These are phyloP conservation scores for Xylariaceae sp. DNA, from an alignment of 2,329 filamentous ascomycete species.

Conservation along the genomic window DNA sequence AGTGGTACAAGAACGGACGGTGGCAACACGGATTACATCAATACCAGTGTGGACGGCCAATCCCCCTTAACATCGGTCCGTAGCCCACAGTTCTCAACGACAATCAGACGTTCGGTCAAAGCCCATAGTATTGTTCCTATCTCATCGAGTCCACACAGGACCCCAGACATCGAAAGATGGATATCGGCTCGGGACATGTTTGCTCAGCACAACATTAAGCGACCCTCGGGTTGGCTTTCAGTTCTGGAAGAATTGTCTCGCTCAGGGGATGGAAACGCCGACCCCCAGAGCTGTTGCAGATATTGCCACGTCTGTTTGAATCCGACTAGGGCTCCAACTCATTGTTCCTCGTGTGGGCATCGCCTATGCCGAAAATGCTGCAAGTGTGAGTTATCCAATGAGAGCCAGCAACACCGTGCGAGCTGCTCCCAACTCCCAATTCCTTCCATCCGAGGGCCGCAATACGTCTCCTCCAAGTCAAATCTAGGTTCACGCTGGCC, in stretches of 20 bases:
- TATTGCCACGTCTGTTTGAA: constrained; percentile 52
- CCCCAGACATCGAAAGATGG: constrained; percentile 35
- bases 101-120: constrained; percentile 3
- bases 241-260: constrained; percentile 36
- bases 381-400: constrained; percentile 33
- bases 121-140: constrained; percentile 12
- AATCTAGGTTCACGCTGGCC: background rate
- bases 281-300: constrained; percentile 29
- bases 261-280: constrained; percentile 34
- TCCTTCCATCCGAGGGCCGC: constrained; percentile 15
- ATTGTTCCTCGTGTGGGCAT: constrained; percentile 51
- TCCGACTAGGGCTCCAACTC: constrained; percentile 35
- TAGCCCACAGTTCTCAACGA: background rate
- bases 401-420: constrained; percentile 19
- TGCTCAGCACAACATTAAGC: constrained; percentile 44
- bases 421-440: constrained; percentile 16
- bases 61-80: background rate
- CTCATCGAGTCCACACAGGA: constrained; percentile 22
- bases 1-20: constrained; percentile 1
- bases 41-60: background rate
- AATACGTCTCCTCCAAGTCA: constrained; percentile 5
- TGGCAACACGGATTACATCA: background rate
- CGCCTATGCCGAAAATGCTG: constrained; percentile 47
- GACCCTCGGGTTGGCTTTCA: constrained; percentile 46
- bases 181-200: constrained; percentile 48